phyloP scores from a whole-genome alignment of 176 grass and related monocot genomes.

The Alopecurus myosuroides region DNA sequence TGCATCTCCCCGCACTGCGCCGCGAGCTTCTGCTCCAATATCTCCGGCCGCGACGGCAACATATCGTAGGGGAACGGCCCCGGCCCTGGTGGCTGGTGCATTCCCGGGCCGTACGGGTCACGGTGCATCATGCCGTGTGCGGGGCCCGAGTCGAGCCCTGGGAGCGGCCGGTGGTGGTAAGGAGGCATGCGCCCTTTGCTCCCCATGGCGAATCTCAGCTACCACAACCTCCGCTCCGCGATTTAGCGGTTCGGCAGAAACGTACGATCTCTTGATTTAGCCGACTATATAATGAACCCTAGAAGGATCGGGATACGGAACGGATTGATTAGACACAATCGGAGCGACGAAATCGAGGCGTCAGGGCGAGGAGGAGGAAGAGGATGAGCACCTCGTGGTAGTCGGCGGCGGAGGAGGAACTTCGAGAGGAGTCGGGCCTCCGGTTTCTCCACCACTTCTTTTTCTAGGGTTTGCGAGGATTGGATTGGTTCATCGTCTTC shows the following conservation, averaged over 20 bases:
- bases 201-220: constrained; percentile 28
- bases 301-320: not conserved
- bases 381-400: not conserved
- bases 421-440: not conserved
- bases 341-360: not conserved
- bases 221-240: not conserved
- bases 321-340: not conserved
- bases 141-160: constrained; percentile 32
- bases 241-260: not conserved
- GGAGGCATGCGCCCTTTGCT: constrained; percentile 56
- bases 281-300: not conserved
- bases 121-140: constrained; percentile 52
- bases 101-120: constrained; percentile 50
- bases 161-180: constrained; percentile 39
- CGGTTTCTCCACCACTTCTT: not conserved
- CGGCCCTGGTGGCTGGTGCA: constrained; percentile 39
- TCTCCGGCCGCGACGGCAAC: constrained; percentile 56
- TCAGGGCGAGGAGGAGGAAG: not conserved
- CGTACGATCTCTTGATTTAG: constrained; percentile 6
- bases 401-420: not conserved
- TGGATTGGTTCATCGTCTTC: not conserved
- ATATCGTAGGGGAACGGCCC: constrained; percentile 61
- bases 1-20: constrained; percentile 70
- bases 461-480: constrained; percentile 4
- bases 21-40: constrained; percentile 81